These are phyloP conservation scores for Yamadazyma kitorensis DNA, from an alignment of 805 yeast genomes.

Conservation along the genomic window DNA sequence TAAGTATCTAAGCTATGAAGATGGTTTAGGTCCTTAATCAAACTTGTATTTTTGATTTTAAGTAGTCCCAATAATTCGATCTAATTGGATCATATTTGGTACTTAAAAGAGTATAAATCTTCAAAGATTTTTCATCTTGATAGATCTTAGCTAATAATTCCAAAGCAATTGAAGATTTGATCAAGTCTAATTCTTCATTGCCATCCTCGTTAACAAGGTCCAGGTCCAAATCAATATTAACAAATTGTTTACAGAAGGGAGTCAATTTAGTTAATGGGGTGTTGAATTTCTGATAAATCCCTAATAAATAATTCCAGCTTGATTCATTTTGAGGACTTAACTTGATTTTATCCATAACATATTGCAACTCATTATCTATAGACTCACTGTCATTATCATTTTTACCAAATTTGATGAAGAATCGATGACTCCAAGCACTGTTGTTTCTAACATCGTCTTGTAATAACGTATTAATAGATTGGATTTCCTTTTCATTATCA, in stretches of 20 bases:
- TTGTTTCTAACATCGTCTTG: slow-evolving; percentile 75
- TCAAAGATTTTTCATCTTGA: slow-evolving; percentile 29
- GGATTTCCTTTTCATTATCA: slow-evolving; percentile 44
- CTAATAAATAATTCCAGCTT: slow-evolving; percentile 79
- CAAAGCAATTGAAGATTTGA: slow-evolving; percentile 58
- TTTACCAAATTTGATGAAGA: slow-evolving; percentile 42
- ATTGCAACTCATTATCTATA: slow-evolving; percentile 50
- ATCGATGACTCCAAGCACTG: slow-evolving; percentile 91
- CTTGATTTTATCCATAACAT: slow-evolving; percentile 46
- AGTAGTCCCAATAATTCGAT: slow-evolving; percentile 57
- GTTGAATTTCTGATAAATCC: slow-evolving; percentile 39
- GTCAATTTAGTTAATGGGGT: slow-evolving; percentile 38
- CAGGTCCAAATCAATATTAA: slow-evolving; percentile 18
- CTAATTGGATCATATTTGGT: slow-evolving; percentile 61
- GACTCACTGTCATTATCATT: slow-evolving; percentile 10
- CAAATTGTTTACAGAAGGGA: slow-evolving; percentile 44
- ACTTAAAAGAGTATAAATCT: slow-evolving; percentile 52
- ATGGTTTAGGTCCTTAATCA: background rate
- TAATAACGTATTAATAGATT: slow-evolving; percentile 48
- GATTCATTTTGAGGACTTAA: slow-evolving; percentile 79
- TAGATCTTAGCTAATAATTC: slow-evolving; percentile 59
- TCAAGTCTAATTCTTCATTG: slow-evolving; percentile 16
- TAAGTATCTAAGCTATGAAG: background rate
- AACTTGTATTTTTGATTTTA: slow-evolving; percentile 17
- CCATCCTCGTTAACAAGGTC: slow-evolving; percentile 12